Base-by-base conservation (phyloP, 768 basidiomycete genomes). In the Aureoboletus auriporus region DNA sequence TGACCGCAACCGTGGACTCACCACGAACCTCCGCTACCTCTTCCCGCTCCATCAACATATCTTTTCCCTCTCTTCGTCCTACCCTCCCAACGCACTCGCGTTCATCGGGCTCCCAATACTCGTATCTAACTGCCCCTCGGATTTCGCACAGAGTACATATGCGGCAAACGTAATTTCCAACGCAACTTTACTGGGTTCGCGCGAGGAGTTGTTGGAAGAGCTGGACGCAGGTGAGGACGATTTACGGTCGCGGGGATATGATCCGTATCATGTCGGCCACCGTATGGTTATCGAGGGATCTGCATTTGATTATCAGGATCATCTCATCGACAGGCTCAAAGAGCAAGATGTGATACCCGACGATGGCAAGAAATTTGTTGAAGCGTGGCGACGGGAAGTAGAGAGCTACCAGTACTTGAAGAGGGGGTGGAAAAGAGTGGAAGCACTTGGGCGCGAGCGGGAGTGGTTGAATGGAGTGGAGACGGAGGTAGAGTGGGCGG, bases 21-120 rank as follows among this genome's bases (percentile, higher is more conserved):
- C 72, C n/a, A 76, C 70, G 27, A 84, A 83, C 62, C 58, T 70
- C 17, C 69, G 69, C 1, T 80, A 82, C 55, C 71, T 83, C 34
- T 78, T 77, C 59, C 81, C 82, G 2, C 61, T 83, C 6, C 70
- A 79, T 56, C 60, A 66, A 20, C 76, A 80, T 59, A 74, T 82
- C 20, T 72, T 84, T 53, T 77, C 75, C 12, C 63, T 82, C 36
- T 70, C 72, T n/a, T 57, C 72, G 4, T 58, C 62, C 6, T 65
- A 77, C 44, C 80, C 80, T 1, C 60, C 71, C 1, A 78, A 72
- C 36, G 77, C 79, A 14, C 72, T 82, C 20, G 70, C 77, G 5
- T 80, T 82, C 63, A 66, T 82, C 49, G 79, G 80, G 2, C 67
- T 82, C 3, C 78, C 78, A 2, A 68, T 74, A 5, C 59, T 68